phyloP scores from a whole-genome alignment of 306 rosid genomes.

The Dalbergia cochinchinensis region DNA sequence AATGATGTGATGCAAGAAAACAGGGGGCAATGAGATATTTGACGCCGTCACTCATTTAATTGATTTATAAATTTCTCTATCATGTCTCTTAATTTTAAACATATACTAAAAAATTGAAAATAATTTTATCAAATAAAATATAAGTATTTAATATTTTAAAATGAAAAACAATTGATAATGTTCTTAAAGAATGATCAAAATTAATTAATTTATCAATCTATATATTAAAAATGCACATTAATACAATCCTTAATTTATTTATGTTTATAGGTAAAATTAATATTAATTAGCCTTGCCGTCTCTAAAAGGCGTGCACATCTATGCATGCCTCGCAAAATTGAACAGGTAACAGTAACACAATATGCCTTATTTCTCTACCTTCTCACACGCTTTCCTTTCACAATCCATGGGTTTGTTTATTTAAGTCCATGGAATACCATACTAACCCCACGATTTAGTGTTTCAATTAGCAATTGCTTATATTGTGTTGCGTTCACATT shows the following conservation, averaged over 20 bases:
- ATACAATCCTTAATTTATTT: too few relatives aligned
- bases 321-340: constrained; percentile 6
- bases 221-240: too few relatives aligned
- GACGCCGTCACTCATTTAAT: not conserved
- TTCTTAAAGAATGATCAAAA: too few relatives aligned
- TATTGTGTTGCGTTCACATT: not conserved
- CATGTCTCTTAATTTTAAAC: too few relatives aligned
- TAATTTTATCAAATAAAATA: too few relatives aligned
- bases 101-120: too few relatives aligned
- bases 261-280: too few relatives aligned
- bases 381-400: constrained; percentile 22
- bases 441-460: not conserved
- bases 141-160: too few relatives aligned
- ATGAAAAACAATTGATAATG: too few relatives aligned
- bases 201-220: too few relatives aligned
- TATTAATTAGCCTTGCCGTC: constrained; percentile 5
- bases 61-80: too few relatives aligned
- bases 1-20: not conserved
- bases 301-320: constrained; percentile 34
- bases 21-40: not conserved
- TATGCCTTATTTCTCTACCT: constrained; percentile 4
- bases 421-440: not conserved
- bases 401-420: constrained; percentile 10
- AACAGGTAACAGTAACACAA: not conserved
- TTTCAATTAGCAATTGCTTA: constrained; percentile 19